A percentile compares a stretch with the other conserved stretches of the same genome.
phyloP scores from a whole-genome alignment of 78 protist genomes.

The Dictyostelium intermedium region DNA sequence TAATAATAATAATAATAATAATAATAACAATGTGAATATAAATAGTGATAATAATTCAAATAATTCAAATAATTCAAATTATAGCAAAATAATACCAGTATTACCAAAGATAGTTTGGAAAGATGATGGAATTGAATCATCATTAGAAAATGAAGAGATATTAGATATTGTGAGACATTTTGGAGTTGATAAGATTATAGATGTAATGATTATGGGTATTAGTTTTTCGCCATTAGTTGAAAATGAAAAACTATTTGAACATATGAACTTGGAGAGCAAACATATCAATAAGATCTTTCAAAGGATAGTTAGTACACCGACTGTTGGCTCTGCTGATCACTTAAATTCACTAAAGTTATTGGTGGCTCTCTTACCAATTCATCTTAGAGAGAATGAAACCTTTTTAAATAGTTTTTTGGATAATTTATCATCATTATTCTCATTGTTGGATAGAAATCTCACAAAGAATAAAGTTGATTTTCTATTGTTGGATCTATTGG shows the following conservation, averaged over 20 bases:
- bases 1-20: not conserved
- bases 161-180: slow-evolving; percentile 3
- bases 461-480: slow-evolving; percentile 16
- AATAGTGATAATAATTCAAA: no score
- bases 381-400: slow-evolving; percentile 11
- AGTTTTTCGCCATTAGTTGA: slow-evolving; percentile 36
- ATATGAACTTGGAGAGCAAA: slow-evolving; percentile 24
- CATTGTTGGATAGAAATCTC: slow-evolving; percentile 18
- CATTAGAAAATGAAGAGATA: slow-evolving; percentile 40
- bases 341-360: slow-evolving; percentile 39
- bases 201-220: slow-evolving; percentile 37
- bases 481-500: slow-evolving; percentile 32
- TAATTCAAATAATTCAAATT: not conserved
- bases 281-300: slow-evolving; percentile 53
- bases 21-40: no score
- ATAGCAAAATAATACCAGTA: no score
- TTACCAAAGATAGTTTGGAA: slow-evolving; percentile 42
- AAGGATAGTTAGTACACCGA: not conserved
- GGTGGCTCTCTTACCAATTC: slow-evolving; percentile 36
- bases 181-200: slow-evolving; percentile 58
- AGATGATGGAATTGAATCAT: slow-evolving; percentile 58
- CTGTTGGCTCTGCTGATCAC: not conserved
- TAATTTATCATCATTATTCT: slow-evolving; percentile 11
- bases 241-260: slow-evolving; percentile 52
- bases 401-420: slow-evolving; percentile 29